These are phyloP conservation scores for Erodium texanum DNA, from an alignment of 441 rosid genomes.

Conservation along the genomic window DNA sequence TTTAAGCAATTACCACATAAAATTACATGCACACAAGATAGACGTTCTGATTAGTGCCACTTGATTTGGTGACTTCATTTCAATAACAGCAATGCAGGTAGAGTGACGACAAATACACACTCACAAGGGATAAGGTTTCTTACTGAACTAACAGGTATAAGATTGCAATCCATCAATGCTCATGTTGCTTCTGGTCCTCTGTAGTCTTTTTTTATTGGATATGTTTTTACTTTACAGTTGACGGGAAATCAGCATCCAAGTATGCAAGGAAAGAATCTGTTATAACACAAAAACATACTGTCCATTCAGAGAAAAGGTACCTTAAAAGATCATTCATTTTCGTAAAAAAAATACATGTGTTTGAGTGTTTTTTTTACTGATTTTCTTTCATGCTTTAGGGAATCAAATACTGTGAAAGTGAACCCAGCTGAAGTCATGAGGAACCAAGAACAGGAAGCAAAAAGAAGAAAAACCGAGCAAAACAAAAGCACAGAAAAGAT, in stretches of 20 bases:
- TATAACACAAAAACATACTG: constrained; percentile 20
- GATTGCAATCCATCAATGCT: constrained; percentile 4
- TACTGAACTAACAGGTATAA: constrained; percentile 67
- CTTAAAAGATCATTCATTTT: constrained; percentile 9
- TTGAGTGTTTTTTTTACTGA: constrained; percentile 16
- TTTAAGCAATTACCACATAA: no score
- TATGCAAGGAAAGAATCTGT: constrained; percentile 29
- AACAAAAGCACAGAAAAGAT: constrained; percentile 35
- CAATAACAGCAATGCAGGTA: constrained; percentile 65
- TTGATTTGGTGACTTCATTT: constrained; percentile 10
- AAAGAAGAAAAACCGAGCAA: constrained; percentile 39
- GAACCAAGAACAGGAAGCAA: constrained; percentile 28
- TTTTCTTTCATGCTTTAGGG: constrained; percentile 38
- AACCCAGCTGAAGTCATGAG: constrained; percentile 21
- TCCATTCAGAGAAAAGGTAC: constrained; percentile 53
- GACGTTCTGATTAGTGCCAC: no score
- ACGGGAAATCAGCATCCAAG: constrained; percentile 42
- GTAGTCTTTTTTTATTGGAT: background rate
- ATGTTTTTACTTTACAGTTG: constrained; percentile 16
- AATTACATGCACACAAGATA: no score
- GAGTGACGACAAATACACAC: constrained; percentile 73
- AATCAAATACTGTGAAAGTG: constrained; percentile 29
- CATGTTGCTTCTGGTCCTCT: background rate
- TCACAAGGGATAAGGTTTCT: constrained; percentile 96
- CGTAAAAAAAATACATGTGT: no score